phyloP scores from a whole-genome alignment of 1,284 basidiomycete genomes.

The Cutaneotrichosporon daszewskae region DNA sequence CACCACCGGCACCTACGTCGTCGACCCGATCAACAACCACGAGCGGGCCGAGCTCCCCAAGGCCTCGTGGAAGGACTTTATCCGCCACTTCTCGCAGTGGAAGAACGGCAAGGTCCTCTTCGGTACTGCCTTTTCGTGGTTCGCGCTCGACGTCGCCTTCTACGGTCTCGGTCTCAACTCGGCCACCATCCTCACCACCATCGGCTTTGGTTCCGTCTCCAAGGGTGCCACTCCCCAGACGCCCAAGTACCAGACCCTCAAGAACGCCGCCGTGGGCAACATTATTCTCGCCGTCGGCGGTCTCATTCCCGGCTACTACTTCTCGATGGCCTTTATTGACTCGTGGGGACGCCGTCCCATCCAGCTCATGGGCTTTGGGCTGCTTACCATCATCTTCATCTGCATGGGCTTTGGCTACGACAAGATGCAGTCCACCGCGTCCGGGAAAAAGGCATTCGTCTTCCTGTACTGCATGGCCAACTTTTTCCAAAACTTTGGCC shows the following conservation, averaged over 20 bases:
- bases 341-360: conserved; percentile 47
- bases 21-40: conserved; percentile 56
- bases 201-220: conserved; percentile 51
- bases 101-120: conserved; percentile 51
- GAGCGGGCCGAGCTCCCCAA: conserved; percentile 61
- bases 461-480: conserved; percentile 52
- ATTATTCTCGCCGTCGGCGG: conserved; percentile 62
- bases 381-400: conserved; percentile 50
- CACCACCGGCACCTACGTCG: conserved; percentile 51
- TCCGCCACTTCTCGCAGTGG: conserved; percentile 49
- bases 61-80: conserved; percentile 62
- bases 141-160: conserved; percentile 67
- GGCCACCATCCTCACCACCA: conserved; percentile 55
- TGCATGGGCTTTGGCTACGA: conserved; percentile 64
- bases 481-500: conserved; percentile 55
- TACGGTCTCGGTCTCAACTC: conserved; percentile 80
- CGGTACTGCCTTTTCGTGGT: conserved; percentile 57
- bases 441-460: conserved; percentile 52
- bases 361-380: conserved; percentile 66
- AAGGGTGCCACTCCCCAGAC: conserved; percentile 34
- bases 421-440: conserved; percentile 55
- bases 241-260: conserved; percentile 38
- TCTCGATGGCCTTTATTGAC: conserved; percentile 44
- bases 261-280: conserved; percentile 48
- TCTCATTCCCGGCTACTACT: conserved; percentile 51